Percentiles rank a stretch among this genome's conserved stretches.
These are phyloP conservation scores for Paramecium primaurelia DNA, from an alignment of 73 alveolate genomes.

Conservation along the genomic window DNA sequence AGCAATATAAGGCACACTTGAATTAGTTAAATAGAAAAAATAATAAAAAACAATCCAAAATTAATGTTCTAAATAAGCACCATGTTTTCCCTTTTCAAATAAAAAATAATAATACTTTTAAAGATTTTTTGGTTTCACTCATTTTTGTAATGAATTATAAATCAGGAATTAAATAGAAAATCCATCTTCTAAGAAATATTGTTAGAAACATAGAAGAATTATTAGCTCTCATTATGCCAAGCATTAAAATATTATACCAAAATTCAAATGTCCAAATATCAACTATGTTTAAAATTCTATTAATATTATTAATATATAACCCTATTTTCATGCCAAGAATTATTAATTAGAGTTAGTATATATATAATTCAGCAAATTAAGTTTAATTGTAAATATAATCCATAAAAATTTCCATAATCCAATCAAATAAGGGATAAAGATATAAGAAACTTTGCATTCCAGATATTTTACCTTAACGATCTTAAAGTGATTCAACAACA, in stretches of 20 bases:
- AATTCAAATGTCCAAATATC: constrained; percentile 22
- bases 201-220: constrained; percentile 42
- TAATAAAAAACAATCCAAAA: constrained; percentile 26
- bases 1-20: background rate
- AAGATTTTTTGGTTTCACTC: constrained; percentile 14
- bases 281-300: background rate
- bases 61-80: constrained; percentile 27
- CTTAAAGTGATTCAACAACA: background rate
- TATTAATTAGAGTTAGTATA: background rate
- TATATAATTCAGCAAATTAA: constrained; percentile 29
- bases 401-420: background rate
- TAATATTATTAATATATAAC: background rate
- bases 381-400: background rate
- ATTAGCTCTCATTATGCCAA: constrained; percentile 3
- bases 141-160: constrained; percentile 1
- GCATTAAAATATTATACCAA: constrained; percentile 15
- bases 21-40: constrained; percentile 1
- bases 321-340: constrained; percentile 33
- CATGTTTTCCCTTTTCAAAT: constrained; percentile 29
- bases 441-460: background rate
- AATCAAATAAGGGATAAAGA: background rate
- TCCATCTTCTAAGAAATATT: constrained; percentile 27
- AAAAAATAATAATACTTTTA: background rate
- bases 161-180: background rate
- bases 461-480: background rate